Conservation (phyloP, 2,329 filamentous ascomycete species). For the Pochonia chlamydosporia region DNA sequence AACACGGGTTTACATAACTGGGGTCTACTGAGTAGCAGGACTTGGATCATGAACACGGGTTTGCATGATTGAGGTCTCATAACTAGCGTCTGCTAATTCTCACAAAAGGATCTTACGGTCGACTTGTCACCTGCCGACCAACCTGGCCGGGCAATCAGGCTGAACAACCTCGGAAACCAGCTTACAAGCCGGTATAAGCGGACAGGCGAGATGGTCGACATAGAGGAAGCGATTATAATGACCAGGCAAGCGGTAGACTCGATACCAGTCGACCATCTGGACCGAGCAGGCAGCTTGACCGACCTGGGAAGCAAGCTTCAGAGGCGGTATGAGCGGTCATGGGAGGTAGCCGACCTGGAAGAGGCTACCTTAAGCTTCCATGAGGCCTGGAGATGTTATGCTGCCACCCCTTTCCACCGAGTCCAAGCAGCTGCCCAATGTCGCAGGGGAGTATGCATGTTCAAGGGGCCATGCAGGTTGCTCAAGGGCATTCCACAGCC, state of each 20-base stretch:
- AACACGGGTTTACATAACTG: too few relatives aligned
- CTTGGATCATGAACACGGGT: too few relatives aligned
- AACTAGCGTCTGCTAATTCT: too few relatives aligned
- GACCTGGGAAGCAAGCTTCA: not conserved
- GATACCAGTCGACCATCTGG: not conserved
- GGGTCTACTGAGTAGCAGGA: too few relatives aligned
- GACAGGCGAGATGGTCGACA: not conserved
- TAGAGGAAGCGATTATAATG: not conserved
- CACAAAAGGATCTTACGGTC: too few relatives aligned
- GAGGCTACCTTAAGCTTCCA: slow-evolving; percentile 2
- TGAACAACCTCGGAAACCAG: not conserved
- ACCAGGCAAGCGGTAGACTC: not conserved
- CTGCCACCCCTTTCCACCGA: slow-evolving; percentile 8
- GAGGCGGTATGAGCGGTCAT: not conserved
- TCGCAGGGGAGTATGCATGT: too few relatives aligned
- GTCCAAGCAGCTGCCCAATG: slow-evolving; percentile 5
- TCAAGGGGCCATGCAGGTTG: too few relatives aligned
- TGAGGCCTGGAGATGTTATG: slow-evolving; percentile 5
- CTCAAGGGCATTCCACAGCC: too few relatives aligned
- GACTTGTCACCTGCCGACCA: not conserved
- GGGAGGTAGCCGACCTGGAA: slow-evolving; percentile 1
- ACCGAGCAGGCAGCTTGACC: not conserved
- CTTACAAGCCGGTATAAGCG: slow-evolving; percentile 1
- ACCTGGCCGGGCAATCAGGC: not conserved
- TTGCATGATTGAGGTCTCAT: too few relatives aligned